Base-by-base conservation (phyloP, 306 rosid genomes). In the Prinsepia uniflora region DNA sequence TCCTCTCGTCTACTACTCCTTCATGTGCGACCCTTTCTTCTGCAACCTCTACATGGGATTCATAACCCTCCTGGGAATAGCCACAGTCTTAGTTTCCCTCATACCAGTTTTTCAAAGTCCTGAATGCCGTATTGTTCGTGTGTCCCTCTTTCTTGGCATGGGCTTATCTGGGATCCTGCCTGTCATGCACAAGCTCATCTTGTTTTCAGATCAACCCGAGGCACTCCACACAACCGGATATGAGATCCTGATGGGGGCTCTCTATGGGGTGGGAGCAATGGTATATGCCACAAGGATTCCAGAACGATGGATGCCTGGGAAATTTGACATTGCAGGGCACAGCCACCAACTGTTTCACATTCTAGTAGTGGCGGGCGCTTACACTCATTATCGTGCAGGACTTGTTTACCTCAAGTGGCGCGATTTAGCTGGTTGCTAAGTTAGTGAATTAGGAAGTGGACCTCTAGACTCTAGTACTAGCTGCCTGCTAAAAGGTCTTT, bases 251-350 rank as follows among this genome's bases (percentile, higher is more conserved):
- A 94, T 91, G 99, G 99, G 99, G 18, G 44, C 44, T 42, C 70
- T 91, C 14, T 94, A 94, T 60, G 99, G 92, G 50, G 24, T 82
- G 30, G 99, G 99, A 49, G 99, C 97, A 50, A 65, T 94, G 59
- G 85, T 94, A 70, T 94, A 94, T 75, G 99, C 99, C 67, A 86
- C 92, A 0, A 87, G 99, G 79, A 85, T 94, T 73, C 99, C 97
- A 0, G 97, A 94, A 76, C 80, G 99, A 63, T 94, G 99, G 99
- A 87, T 78, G 97, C 99, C 99, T 14, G 99, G 99, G 63, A 94
- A 87, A 65, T 94, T 91, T 0, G 99, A 94, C 85, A 81, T 94
- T 81, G 99, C 97, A 7, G 99, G 99, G 67, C 97, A 94, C 53
- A 94, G 99, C 80, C 99, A 94, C 85, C 97, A 94, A 61, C 78